phyloP scores from a whole-genome alignment of 768 basidiomycete genomes.

The Boletus sp. region DNA sequence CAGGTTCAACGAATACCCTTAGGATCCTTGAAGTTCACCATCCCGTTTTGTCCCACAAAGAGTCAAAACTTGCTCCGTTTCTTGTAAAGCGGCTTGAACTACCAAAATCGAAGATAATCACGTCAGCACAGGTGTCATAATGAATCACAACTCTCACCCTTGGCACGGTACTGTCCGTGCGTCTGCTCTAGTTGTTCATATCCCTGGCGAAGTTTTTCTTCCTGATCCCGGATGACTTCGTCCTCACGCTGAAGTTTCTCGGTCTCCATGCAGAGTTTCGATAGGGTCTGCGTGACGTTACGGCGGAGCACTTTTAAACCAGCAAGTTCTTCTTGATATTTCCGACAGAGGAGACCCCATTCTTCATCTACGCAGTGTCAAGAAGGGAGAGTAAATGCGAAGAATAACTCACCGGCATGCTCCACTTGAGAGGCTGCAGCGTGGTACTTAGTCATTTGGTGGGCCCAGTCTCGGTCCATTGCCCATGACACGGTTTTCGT shows the following conservation, averaged over 20 bases:
- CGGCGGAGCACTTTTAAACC: constrained; percentile 55
- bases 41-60: constrained; percentile 46
- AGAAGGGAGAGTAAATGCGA: neutral
- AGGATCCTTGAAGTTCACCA: constrained; percentile 14
- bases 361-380: constrained; percentile 44
- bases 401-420: constrained; percentile 32
- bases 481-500: constrained; percentile 75
- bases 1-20: neutral
- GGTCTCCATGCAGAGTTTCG: constrained; percentile 37
- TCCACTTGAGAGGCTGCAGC: constrained; percentile 40
- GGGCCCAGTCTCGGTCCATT: constrained; percentile 58
- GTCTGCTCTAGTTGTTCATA: constrained; percentile 41
- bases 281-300: constrained; percentile 44
- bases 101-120: neutral
- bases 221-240: constrained; percentile 39
- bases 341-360: constrained; percentile 54
- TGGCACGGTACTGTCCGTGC: constrained; percentile 40
- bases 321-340: constrained; percentile 60
- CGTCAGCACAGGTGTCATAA: constrained; percentile 3
- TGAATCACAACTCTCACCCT: constrained; percentile 28
- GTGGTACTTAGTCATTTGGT: constrained; percentile 50
- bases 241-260: constrained; percentile 42
- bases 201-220: constrained; percentile 36
- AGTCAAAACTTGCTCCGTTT: constrained; percentile 42
- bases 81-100: constrained; percentile 43